phyloP scores from a whole-genome alignment of 805 yeast species.

The Cyberlindnera amylophila region DNA sequence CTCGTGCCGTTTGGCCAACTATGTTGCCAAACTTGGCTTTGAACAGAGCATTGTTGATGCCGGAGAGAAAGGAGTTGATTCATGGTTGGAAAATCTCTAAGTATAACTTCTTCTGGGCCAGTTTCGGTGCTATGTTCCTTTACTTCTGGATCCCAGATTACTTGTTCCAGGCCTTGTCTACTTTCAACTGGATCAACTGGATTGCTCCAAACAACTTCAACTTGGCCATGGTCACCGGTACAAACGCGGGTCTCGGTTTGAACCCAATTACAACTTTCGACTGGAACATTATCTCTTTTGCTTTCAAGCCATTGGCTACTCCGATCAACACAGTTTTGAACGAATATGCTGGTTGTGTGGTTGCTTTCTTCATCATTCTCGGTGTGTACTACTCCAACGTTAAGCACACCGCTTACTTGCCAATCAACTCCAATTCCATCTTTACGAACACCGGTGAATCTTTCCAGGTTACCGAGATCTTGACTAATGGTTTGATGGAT shows the following conservation, averaged over 20 bases:
- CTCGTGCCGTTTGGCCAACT: slow-evolving; percentile 51
- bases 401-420: slow-evolving; percentile 36
- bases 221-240: slow-evolving; percentile 47
- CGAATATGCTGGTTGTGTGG: slow-evolving; percentile 32
- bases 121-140: slow-evolving; percentile 32
- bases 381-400: slow-evolving; percentile 39
- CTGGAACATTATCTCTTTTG: slow-evolving; percentile 38
- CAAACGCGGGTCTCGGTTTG: slow-evolving; percentile 43
- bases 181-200: slow-evolving; percentile 58
- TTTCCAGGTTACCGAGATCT: slow-evolving; percentile 45
- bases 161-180: slow-evolving; percentile 38
- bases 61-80: slow-evolving; percentile 31
- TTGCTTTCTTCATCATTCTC: slow-evolving; percentile 33
- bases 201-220: slow-evolving; percentile 47
- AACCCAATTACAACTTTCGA: slow-evolving; percentile 53
- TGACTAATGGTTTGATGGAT: slow-evolving; percentile 45
- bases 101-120: slow-evolving; percentile 33
- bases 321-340: slow-evolving; percentile 41
- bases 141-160: slow-evolving; percentile 46
- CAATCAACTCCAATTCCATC: slow-evolving; percentile 45
- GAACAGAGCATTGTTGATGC: slow-evolving; percentile 42
- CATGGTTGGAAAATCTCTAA: slow-evolving; percentile 34
- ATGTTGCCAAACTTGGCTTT: slow-evolving; percentile 45
- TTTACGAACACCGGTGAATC: slow-evolving; percentile 48
- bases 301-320: slow-evolving; percentile 34